Evolutionary conservation across 345 rosid genomes (phyloP).

Genomic region (Acer negundo): DNA sequence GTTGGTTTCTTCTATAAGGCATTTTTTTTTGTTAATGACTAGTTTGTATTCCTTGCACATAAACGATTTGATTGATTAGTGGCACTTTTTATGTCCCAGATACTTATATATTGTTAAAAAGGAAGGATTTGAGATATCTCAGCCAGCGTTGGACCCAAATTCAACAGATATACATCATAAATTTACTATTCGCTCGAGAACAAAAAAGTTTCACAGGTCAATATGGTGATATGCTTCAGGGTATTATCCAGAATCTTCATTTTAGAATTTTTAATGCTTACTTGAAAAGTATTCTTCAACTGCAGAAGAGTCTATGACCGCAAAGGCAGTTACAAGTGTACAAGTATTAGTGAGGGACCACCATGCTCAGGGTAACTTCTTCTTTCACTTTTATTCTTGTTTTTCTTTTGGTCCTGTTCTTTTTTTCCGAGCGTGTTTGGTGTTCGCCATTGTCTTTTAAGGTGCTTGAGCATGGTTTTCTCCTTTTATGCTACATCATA

Average conservation of each 20-base stretch:
- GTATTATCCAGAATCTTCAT: constrained; percentile 7
- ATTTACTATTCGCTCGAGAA: constrained; percentile 84
- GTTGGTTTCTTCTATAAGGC: background rate
- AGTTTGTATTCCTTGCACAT: background rate
- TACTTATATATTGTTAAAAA: constrained; percentile 72
- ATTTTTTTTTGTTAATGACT: background rate
- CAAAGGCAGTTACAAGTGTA: constrained; percentile 87
- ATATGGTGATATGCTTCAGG: constrained; percentile 1
- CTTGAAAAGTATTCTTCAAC: constrained; percentile 18
- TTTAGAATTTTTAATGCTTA: constrained; percentile 14
- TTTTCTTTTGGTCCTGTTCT: background rate
- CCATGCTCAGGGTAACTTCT: constrained; percentile 93
- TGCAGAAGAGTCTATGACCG: constrained; percentile 83
- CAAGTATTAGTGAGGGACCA: constrained; percentile 85
- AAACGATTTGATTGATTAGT: constrained; percentile 9
- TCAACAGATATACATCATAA: constrained; percentile 96
- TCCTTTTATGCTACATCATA: background rate
- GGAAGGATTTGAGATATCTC: constrained; percentile 94
- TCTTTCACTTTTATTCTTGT: too few relatives aligned
- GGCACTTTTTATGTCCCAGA: constrained; percentile 38
- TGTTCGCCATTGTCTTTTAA: background rate
- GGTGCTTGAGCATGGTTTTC: background rate
- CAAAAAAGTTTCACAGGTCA: constrained; percentile 75
- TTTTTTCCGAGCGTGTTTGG: background rate
- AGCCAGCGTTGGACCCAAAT: constrained; percentile 94